phyloP scores from a whole-genome alignment of 2,329 filamentous ascomycete species.

The Xylaria sp. region DNA sequence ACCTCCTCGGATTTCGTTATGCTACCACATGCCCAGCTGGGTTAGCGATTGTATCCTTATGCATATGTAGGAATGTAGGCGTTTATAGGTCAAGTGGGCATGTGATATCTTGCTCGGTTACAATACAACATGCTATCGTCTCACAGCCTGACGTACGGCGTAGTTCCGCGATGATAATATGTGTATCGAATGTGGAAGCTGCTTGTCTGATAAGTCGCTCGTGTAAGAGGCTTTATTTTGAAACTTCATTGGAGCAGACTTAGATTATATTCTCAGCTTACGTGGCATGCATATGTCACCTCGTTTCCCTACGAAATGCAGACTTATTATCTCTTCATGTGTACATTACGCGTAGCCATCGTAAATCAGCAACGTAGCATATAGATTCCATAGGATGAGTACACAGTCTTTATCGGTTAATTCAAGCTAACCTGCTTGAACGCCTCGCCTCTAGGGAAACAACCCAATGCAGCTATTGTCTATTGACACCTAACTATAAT shows the following conservation, averaged over 20 bases:
- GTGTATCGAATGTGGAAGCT: neutral
- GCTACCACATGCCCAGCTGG: neutral
- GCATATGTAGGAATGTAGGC: neutral
- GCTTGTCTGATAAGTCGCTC: neutral
- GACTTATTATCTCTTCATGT: neutral
- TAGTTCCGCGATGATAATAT: too few relatives aligned
- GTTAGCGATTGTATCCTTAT: neutral
- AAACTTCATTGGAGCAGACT: neutral
- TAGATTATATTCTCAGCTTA: neutral
- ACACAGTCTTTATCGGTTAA: neutral
- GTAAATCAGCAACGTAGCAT: neutral
- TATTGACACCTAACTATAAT: neutral
- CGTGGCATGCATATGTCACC: neutral
- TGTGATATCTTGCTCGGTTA: neutral
- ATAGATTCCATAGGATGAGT: neutral
- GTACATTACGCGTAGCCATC: neutral
- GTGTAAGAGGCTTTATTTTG: neutral
- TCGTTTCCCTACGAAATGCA: neutral
- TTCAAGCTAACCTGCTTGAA: neutral
- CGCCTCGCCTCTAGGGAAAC: neutral
- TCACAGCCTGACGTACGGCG: neutral
- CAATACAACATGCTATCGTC: slow-evolving; percentile 3
- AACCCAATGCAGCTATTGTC: neutral
- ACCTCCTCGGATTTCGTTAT: neutral
- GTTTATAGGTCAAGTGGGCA: neutral